phyloP scores from a whole-genome alignment of 495 filamentous ascomycete species.

The Neurospora sp. region DNA sequence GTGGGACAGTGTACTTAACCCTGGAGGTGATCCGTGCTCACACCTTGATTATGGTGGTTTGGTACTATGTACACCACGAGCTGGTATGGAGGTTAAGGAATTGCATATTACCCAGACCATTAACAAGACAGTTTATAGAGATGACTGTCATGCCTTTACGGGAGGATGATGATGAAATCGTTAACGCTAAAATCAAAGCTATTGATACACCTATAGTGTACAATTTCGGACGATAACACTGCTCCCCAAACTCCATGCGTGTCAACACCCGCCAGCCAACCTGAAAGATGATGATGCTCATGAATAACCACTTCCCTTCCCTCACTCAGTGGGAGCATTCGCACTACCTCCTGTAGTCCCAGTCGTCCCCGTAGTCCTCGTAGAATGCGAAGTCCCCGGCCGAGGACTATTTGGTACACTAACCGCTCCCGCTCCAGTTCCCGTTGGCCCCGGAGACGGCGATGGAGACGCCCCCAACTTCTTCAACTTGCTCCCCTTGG shows the following conservation, averaged over 20 bases:
- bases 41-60: background rate
- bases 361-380: background rate
- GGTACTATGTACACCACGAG: background rate
- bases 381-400: constrained; percentile 21
- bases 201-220: background rate
- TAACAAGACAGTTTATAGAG: background rate
- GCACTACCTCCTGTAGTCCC: background rate
- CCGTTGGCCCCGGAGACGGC: constrained; percentile 1
- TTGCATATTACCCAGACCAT: background rate
- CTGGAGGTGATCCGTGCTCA: background rate
- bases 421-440: background rate
- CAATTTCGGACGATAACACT: background rate
- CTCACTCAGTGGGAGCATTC: background rate
- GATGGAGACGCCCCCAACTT: constrained; percentile 22
- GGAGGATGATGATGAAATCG: background rate
- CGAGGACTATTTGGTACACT: constrained; percentile 6
- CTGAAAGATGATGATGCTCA: background rate
- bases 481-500: constrained; percentile 37
- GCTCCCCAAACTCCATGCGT: background rate
- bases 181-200: background rate
- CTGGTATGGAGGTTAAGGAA: too few relatives aligned
- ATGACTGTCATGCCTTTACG: background rate
- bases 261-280: background rate
- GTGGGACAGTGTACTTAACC: background rate
- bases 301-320: background rate